Evolutionary conservation across 768 basidiomycete genomes (phyloP).

Genomic region (Psilocybe tampanensis): DNA sequence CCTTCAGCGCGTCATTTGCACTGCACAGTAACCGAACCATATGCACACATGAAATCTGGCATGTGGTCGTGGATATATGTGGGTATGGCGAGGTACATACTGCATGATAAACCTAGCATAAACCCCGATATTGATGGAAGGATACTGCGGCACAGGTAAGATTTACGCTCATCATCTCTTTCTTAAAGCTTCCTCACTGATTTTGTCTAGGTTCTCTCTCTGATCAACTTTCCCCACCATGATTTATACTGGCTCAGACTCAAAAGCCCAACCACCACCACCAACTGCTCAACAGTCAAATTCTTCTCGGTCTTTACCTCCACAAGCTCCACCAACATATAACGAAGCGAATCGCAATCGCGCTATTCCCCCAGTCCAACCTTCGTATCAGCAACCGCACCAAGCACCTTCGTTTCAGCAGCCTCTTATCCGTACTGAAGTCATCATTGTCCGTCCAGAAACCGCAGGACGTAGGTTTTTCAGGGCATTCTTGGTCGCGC

Average conservation of each 20-base stretch:
- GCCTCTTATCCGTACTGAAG: background rate
- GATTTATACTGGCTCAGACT: background rate
- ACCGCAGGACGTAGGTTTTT: conserved; percentile 1
- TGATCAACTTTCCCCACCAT: background rate
- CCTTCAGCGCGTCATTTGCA: too few relatives aligned
- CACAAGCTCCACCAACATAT: background rate
- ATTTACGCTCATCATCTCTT: background rate
- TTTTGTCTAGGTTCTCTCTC: background rate
- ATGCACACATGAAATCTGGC: background rate
- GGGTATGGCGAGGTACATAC: too few relatives aligned
- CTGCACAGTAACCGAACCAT: too few relatives aligned
- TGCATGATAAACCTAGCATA: too few relatives aligned
- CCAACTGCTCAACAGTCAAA: background rate
- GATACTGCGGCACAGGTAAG: background rate
- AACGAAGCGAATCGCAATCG: background rate
- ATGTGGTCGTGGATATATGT: too few relatives aligned
- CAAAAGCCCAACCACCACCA: background rate
- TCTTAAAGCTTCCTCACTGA: background rate
- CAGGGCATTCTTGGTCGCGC: conserved; percentile 1
- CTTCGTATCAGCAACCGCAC: background rate
- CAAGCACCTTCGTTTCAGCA: background rate
- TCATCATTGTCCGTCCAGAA: background rate
- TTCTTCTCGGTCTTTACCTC: background rate
- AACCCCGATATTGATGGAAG: background rate
- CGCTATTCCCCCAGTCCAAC: background rate